Conservation (phyloP, 2,329 filamentous ascomycete species). For the Emmonsiellopsis sp. region DNA sequence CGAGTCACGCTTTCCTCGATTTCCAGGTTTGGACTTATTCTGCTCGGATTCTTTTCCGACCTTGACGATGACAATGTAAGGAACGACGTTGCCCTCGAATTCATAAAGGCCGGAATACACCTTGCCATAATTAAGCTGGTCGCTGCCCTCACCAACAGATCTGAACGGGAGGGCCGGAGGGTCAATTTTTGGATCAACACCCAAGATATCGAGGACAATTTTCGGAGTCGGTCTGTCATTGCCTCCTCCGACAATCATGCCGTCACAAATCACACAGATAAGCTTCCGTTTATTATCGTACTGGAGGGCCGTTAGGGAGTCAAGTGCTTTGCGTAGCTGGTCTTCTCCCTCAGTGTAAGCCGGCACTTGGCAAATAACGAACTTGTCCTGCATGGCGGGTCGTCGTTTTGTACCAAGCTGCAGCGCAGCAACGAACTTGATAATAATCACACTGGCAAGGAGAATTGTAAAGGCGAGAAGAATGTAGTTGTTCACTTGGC, state of each 20-base stretch:
- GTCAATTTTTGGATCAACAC: conserved; percentile 93
- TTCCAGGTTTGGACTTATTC: conserved; percentile 81
- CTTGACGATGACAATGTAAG: conserved; percentile 92
- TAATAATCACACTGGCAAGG: conserved; percentile 64
- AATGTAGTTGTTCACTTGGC: conserved; percentile 85
- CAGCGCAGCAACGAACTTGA: conserved; percentile 87
- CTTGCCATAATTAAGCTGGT: conserved; percentile 96
- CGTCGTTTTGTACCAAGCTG: conserved; percentile 88
- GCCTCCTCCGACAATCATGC: conserved; percentile 89
- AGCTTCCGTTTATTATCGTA: conserved; percentile 99
- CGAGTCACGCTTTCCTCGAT: conserved; percentile 96
- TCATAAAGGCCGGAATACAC: conserved; percentile 98
- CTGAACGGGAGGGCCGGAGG: conserved; percentile 91
- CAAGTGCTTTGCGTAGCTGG: conserved; percentile 80
- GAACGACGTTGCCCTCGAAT: conserved; percentile 93
- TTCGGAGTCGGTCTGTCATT: conserved; percentile 96
- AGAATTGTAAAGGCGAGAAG: conserved; percentile 80
- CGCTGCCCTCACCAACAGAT: conserved; percentile 76
- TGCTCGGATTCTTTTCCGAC: conserved; percentile 96
- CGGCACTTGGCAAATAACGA: conserved; percentile 95
- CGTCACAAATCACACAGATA: conserved; percentile 92
- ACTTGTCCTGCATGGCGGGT: conserved; percentile 89
- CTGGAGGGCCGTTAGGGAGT: conserved; percentile 85
- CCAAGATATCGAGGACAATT: conserved; percentile 93
- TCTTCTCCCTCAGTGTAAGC: conserved; percentile 98